A percentile compares a stretch with the other conserved stretches of the same genome.
Conservation (phyloP, 2,329 filamentous ascomycete genomes). For the Microdochium trichocladiopsis region DNA sequence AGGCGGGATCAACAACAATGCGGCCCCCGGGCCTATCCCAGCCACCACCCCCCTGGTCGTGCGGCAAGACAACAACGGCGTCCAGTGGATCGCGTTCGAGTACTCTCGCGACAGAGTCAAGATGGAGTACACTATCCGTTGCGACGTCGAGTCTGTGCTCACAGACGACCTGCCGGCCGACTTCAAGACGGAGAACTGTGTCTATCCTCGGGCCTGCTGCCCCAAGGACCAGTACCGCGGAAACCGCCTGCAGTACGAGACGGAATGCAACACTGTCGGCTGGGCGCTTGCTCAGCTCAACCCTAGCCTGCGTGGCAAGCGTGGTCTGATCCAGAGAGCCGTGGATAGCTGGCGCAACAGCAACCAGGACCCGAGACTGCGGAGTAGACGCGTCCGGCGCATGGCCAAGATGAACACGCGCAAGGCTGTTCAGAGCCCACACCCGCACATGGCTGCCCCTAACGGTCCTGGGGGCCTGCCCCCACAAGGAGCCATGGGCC, state of each 20-base stretch:
- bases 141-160: conserved; percentile 94
- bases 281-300: conserved; percentile 96
- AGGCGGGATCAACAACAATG: conserved; percentile 70
- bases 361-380: conserved; percentile 87
- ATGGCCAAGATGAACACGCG: conserved; percentile 95
- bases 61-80: conserved; percentile 88
- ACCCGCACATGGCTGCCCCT: conserved; percentile 63
- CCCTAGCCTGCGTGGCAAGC: conserved; percentile 81
- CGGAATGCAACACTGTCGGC: conserved; percentile 99
- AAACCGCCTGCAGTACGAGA: conserved; percentile 93
- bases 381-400: conserved; percentile 84
- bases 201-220: conserved; percentile 92
- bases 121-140: conserved; percentile 99
- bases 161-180: conserved; percentile 78
- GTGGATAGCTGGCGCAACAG: conserved; percentile 99
- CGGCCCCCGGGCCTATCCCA: conserved; percentile 91
- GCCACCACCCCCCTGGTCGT: conserved; percentile 94
- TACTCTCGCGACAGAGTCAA: conserved; percentile 96
- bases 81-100: conserved; percentile 98
- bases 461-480: conserved; percentile 59
- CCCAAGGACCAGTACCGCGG: conserved; percentile 94
- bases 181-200: conserved; percentile 97
- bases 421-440: conserved; percentile 58
- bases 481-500: conserved; percentile 55
- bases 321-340: conserved; percentile 90